Conservation (phyloP, 2,329 filamentous ascomycete species). For the Pseudogymnoascus sp. region DNA sequence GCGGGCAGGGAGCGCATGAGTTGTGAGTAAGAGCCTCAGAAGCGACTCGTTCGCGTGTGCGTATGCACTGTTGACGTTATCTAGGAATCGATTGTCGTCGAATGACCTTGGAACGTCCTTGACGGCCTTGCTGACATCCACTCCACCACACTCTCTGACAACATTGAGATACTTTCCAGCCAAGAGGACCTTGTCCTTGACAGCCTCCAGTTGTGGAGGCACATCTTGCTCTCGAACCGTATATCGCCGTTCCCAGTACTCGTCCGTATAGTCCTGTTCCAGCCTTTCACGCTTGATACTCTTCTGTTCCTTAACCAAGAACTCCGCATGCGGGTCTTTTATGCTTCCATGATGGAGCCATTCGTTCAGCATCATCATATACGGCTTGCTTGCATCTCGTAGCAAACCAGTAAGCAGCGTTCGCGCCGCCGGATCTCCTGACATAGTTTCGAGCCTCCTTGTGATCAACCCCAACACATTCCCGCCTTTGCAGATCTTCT, state of each 20-base stretch:
- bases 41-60: constrained; percentile 92
- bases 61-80: constrained; percentile 93
- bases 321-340: constrained; percentile 87
- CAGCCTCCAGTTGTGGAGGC: constrained; percentile 79
- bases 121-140: constrained; percentile 83
- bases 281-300: constrained; percentile 85
- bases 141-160: constrained; percentile 90
- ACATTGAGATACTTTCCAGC: constrained; percentile 98
- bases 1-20: constrained; percentile 79
- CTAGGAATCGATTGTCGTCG: constrained; percentile 82
- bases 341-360: constrained; percentile 97
- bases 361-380: constrained; percentile 97
- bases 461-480: constrained; percentile 85
- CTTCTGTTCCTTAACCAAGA: constrained; percentile 90
- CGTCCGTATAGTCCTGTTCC: constrained; percentile 95
- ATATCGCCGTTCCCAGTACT: constrained; percentile 98
- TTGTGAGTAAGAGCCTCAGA: constrained; percentile 82
- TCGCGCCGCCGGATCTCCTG: constrained; percentile 83
- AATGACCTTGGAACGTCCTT: constrained; percentile 86
- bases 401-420: constrained; percentile 73
- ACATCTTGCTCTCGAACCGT: constrained; percentile 87
- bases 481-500: constrained; percentile 95
- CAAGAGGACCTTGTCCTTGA: constrained; percentile 89
- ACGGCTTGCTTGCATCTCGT: constrained; percentile 81
- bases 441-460: constrained; percentile 76